Percentiles rank a stretch among this genome's conserved stretches.
phyloP scores from a whole-genome alignment of 2,329 filamentous ascomycete species.

The Rutstroemia sydowiana region DNA sequence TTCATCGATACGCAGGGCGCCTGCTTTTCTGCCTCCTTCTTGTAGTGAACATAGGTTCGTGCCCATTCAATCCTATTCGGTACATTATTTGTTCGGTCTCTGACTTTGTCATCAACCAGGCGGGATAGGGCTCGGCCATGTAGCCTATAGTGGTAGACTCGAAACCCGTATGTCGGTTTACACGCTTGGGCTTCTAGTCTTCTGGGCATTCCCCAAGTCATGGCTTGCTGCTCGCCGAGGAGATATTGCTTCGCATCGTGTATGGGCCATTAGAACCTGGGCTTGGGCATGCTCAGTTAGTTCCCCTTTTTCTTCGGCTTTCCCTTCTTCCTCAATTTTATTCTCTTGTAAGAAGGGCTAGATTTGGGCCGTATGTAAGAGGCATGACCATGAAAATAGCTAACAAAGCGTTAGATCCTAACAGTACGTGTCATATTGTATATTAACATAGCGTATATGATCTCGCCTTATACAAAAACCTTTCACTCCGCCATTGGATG shows the following conservation, averaged over 20 bases:
- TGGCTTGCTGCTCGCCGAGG: not conserved
- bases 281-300: not conserved
- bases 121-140: not conserved
- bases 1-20: not conserved
- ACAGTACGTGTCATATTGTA: not conserved
- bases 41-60: not conserved
- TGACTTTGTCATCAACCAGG: not conserved
- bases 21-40: not conserved
- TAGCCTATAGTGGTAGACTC: not conserved
- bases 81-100: not conserved
- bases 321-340: not conserved
- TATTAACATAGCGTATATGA: not conserved
- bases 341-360: too few relatives aligned
- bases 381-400: not conserved
- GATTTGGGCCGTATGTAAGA: too few relatives aligned
- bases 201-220: not conserved
- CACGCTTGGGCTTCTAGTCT: not conserved
- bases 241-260: not conserved
- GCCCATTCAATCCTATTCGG: not conserved
- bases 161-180: not conserved
- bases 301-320: not conserved
- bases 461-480: not conserved
- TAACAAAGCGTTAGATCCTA: not conserved
- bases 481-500: not conserved
- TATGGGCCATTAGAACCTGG: not conserved